These are phyloP conservation scores for Tephrocybe sp. DNA, from an alignment of 768 basidiomycete genomes.

Conservation along the genomic window DNA sequence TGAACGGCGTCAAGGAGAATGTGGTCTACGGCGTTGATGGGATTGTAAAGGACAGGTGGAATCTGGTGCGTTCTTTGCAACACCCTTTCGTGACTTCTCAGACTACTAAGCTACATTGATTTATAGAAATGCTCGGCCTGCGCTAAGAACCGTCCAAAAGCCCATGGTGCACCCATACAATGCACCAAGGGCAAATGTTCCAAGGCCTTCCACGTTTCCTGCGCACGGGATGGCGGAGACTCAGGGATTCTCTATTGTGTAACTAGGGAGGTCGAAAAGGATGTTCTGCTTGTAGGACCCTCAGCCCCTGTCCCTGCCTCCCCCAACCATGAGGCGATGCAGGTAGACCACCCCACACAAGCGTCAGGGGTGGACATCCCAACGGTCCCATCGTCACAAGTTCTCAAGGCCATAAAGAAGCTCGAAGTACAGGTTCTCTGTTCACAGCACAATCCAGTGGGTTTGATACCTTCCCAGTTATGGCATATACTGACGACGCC, in stretches of 20 bases:
- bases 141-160: constrained; percentile 59
- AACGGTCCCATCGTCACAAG: constrained; percentile 20
- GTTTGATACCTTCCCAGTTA: constrained; percentile 27
- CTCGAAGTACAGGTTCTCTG: constrained; percentile 75
- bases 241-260: constrained; percentile 58
- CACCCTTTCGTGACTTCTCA: neutral
- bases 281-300: constrained; percentile 64
- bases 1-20: constrained; percentile 39
- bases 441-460: constrained; percentile 86
- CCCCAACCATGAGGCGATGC: constrained; percentile 24
- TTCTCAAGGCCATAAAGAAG: constrained; percentile 73
- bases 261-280: constrained; percentile 74
- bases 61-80: constrained; percentile 55
- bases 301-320: constrained; percentile 15
- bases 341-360: constrained; percentile 23
- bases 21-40: constrained; percentile 83
- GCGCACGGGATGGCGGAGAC: constrained; percentile 61
- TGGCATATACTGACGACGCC: neutral
- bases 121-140: constrained; percentile 88
- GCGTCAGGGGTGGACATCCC: constrained; percentile 5
- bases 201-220: constrained; percentile 91
- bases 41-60: constrained; percentile 92
- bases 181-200: constrained; percentile 94
- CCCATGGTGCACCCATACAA: constrained; percentile 82
- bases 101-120: neutral